A percentile compares a stretch with the other conserved stretches of the same genome.
These are phyloP conservation scores for Pinus tabuliformis DNA, from an alignment of 75 land plant genomes.

Conservation along the genomic window DNA sequence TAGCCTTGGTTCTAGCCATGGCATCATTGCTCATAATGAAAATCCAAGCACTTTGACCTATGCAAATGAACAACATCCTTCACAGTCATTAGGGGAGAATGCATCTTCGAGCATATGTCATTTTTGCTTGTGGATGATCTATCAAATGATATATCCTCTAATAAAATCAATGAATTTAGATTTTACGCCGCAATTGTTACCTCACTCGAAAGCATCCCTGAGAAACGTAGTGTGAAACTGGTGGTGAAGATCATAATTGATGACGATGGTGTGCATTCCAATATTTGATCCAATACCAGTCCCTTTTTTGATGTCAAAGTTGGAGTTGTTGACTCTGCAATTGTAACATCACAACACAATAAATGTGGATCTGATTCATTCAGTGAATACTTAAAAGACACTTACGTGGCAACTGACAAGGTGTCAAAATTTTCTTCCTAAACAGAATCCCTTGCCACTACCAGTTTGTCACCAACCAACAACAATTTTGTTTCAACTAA, in stretches of 20 bases:
- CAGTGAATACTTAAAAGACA: neutral
- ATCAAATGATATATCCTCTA: neutral
- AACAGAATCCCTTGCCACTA: neutral
- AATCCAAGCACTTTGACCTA: neutral
- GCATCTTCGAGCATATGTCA: neutral
- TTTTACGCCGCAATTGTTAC: neutral
- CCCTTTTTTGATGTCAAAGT: neutral
- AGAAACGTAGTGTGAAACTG: neutral
- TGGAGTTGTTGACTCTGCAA: neutral
- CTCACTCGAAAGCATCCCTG: neutral
- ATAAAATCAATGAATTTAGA: neutral
- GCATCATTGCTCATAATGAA: neutral
- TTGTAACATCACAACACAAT: neutral
- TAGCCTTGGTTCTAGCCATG: neutral
- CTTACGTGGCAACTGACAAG: neutral
- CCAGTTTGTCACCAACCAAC: neutral
- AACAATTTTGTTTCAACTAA: neutral
- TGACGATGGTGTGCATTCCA: neutral
- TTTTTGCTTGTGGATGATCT: neutral
- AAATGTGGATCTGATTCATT: neutral
- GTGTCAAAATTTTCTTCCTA: neutral
- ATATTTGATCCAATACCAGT: neutral
- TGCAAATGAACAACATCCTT: neutral
- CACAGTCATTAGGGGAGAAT: neutral
- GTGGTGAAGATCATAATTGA: neutral